Evolutionary conservation across 2,329 filamentous ascomycete species (phyloP), one percentile per base, ranked within the genome.

Genomic region (Fusarium austroafricanum): DNA sequence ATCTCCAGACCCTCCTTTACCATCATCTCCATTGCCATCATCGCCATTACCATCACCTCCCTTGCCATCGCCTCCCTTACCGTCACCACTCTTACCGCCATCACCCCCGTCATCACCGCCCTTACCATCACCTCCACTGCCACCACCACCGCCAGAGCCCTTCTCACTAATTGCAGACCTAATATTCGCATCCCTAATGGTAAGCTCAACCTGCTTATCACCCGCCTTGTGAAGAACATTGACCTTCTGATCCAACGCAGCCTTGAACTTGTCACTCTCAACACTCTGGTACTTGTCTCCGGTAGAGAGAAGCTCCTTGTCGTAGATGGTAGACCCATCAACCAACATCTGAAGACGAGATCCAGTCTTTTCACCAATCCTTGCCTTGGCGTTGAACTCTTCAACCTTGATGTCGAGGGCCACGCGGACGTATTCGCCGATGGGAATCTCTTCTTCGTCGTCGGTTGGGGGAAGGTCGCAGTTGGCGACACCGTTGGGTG

Each of bases 161-260:
- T 35, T 35, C 4, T 14, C 18, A 15, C 3, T 11, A 12, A 23
- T 5, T 6, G 43, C n/a, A 21, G 49, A 33, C 10, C 38, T 44
- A 4, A 61, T 52, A 33, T 52, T 60, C 20, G 57, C 57, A 42
- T 60, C 31, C 44, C 42, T 17, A 39, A 61, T 53, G 2, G 55
- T 53, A 18, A 61, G 23, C 23, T 61, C 55, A 8, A 60, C 45
- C n/a, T 55, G 43, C 7, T 52, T 31, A 29, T 61, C 38, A 4
- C 57, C 57, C 17, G 29, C 28, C 18, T 61, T 58, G 6, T 61
- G 55, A 18, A 61, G 15, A 33, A 61, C 21, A 8, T 42, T 31
- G 2, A 61, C 47, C 55, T 60, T 61, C n/a, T 61, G 57, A 15
- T 61, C 47, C 23, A 60, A 21, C n/a, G 31, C 21, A 11, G 55